Evolutionary conservation across 2,329 filamentous ascomycete species (phyloP), one percentile per base, ranked within the genome.

Genomic region (Fusarium sp.): DNA sequence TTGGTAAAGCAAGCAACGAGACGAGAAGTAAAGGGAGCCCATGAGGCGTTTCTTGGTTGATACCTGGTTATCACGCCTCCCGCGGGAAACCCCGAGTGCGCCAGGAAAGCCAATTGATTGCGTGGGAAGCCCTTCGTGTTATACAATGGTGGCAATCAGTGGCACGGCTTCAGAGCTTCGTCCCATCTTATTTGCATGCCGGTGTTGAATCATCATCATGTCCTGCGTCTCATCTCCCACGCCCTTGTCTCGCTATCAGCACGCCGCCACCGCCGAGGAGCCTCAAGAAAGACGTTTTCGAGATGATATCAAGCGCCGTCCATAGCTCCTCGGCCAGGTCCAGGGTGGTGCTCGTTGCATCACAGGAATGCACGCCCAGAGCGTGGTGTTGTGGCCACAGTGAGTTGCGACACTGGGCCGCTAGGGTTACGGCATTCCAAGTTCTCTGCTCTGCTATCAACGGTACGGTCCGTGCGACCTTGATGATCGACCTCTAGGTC

Each of bases 401-500:
- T 67, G 37, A 58, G 27, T 58, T 57, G 50, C 56, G 50, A 58
- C 37, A 50, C 62, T 67, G 69, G 48, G 66, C 64, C 65, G 48
- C 52, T 39, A 56, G 45, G 37, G 48, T 43, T 43, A 29, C n/a
- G 39, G 50, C 72, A 75, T 75, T 75, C 72, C 72, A 72, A 20
- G 41, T 62, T 52, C 43, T 59, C 22, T 69, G 52, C 45, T 67
- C 60, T 61, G 33, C 52, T 73, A 64, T 63, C 58, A 67, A 77
- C 65, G 71, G 69, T 68, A 71, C 67, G 67, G 75, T 77, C 75
- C 69, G 73, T 77, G 75, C 67, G 71, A 69, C 45, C 64, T 72
- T 67, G 58, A 59, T 48, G 70, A 71, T 67, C 70, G 65, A 66
- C 71, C 61, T 63, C 65, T 72, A 67, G 45, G 45, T 6, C 8